Conservation (phyloP, 306 rosid species). For the Cercis canadensis region DNA sequence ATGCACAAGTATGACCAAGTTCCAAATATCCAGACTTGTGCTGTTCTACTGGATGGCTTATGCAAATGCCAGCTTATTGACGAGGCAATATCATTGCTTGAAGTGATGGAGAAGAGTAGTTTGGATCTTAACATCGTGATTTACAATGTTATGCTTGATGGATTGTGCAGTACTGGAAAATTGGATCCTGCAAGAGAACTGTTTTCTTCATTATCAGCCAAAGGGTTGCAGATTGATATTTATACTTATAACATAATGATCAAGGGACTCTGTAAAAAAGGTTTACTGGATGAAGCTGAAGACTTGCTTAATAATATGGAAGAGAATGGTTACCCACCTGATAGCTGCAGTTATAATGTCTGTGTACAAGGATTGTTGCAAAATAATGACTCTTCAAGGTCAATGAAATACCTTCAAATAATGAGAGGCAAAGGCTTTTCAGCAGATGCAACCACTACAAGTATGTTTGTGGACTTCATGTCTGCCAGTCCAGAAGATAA, state of each 20-base stretch:
- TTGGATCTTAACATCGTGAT: neutral
- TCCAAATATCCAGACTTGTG: conserved; percentile 11
- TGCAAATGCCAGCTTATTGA: neutral
- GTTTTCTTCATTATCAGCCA: neutral
- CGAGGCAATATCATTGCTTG: conserved; percentile 18
- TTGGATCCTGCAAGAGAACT: neutral
- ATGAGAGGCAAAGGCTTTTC: conserved; percentile 2
- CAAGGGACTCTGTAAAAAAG: conserved; percentile 6
- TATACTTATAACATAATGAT: conserved; percentile 14
- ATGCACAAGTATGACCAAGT: neutral
- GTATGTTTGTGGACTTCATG: neutral
- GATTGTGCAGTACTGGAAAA: conserved; percentile 14
- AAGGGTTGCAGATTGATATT: neutral
- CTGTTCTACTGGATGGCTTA: conserved; percentile 3
- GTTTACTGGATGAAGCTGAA: neutral
- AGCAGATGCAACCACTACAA: neutral
- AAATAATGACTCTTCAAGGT: neutral
- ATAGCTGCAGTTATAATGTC: neutral
- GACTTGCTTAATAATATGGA: conserved; percentile 6
- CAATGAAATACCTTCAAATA: neutral
- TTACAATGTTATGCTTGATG: conserved; percentile 2
- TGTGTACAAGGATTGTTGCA: neutral
- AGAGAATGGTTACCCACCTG: neutral
- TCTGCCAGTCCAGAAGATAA: neutral
- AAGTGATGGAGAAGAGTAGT: neutral